Base-by-base conservation (phyloP, 2,329 filamentous ascomycete species). In the Scortechinia acanthostroma region DNA sequence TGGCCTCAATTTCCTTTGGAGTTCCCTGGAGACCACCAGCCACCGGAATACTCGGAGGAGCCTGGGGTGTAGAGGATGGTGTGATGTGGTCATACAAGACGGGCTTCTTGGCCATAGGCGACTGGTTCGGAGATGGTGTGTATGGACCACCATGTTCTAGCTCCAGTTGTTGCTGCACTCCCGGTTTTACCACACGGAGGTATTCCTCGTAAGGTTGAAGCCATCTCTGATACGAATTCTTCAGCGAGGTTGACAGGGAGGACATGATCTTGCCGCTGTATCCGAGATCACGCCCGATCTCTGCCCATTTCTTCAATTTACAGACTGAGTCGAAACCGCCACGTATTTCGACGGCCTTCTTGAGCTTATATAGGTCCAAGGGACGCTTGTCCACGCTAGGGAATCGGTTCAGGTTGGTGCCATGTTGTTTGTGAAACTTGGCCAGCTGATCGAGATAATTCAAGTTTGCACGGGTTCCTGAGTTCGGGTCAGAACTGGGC, bases 191-290 rank as follows among this genome's bases (percentile, higher is more conserved):
- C 14, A 91, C 71, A 44, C 87, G 80, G 37, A 98, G 70, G 59
- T 95, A 98, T 50, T 97, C 90, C 63, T 98, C 93, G 55, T 97
- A 98, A 0, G 93, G 93, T 58, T 90, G 88, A 3, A 98, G 80
- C 88, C 93, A 98, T 65, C 91, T 84, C 61, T 95, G 90, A 56
- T 94, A 98, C 0, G 93, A 97, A 63, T 98, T 98, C 63, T 97
- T 98, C 35, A 98, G 76, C 3, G 93, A 97, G 0, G 93, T 98
- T 4, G 93, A 98, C 42, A 98, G 70, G 5, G 93, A 97, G 2
- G 91, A 97, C 93, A 98, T 98, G 51, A 98, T 98, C 70, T 98
- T 98, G 59, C 93, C 93, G 59, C 91, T 97, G 65, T 98, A 98
- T 45, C 93, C 93, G 42, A 98, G 70, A 60, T 97, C 93, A 57